Conservation (phyloP, 2,329 filamentous ascomycete genomes). For the Cladosporium velox region DNA sequence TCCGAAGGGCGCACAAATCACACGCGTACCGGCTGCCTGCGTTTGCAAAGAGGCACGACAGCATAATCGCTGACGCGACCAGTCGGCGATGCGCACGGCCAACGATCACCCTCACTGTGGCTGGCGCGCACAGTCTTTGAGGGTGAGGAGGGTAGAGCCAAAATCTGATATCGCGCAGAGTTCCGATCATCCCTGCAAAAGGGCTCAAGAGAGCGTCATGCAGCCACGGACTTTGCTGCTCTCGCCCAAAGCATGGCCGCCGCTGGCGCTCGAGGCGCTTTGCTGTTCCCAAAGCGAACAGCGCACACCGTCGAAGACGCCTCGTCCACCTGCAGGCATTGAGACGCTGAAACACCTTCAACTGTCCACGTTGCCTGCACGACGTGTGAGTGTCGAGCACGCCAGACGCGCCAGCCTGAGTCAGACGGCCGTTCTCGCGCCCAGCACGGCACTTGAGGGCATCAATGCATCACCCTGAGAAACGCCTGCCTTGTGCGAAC, state of each 20-base stretch:
- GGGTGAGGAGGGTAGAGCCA: not conserved
- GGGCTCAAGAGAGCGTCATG: constrained; percentile 14
- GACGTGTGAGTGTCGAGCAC: not conserved
- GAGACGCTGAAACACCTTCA: constrained; percentile 17
- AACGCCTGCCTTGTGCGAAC: constrained; percentile 2
- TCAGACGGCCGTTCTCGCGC: not conserved
- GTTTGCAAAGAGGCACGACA: not conserved
- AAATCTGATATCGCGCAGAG: constrained; percentile 8
- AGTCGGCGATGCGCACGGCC: not conserved
- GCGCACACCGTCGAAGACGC: not conserved
- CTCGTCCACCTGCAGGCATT: constrained; percentile 1
- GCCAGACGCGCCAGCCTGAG: constrained; percentile 13
- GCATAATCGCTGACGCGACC: constrained; percentile 12
- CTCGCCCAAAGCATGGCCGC: not conserved
- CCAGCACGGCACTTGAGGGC: not conserved
- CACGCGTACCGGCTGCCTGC: constrained; percentile 7
- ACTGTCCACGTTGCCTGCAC: constrained; percentile 19
- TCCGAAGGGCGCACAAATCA: constrained; percentile 4
- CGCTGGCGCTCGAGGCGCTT: not conserved
- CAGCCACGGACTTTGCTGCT: constrained; percentile 12
- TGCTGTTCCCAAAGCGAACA: not conserved
- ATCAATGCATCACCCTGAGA: constrained; percentile 13
- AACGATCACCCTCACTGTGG: not conserved
- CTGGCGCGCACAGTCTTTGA: not conserved
- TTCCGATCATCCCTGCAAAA: constrained; percentile 10